phyloP scores from a whole-genome alignment of 768 basidiomycete species.

The Mycena rosella region DNA sequence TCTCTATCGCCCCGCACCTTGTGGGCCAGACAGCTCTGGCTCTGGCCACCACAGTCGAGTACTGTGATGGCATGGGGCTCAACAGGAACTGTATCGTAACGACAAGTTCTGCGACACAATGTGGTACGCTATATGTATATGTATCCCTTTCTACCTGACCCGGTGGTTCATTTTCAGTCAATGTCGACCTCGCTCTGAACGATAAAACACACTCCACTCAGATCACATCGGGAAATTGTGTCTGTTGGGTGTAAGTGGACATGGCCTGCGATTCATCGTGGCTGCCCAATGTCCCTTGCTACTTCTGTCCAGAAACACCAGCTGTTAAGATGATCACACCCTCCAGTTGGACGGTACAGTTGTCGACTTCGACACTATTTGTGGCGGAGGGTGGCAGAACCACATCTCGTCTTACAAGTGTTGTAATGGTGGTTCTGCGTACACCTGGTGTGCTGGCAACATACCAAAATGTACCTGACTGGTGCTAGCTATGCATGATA shows the following conservation, averaged over 20 bases:
- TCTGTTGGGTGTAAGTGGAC: slow-evolving; percentile 7
- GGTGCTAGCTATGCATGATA: no score
- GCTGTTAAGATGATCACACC: slow-evolving; percentile 1
- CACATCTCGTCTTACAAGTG: slow-evolving; percentile 20
- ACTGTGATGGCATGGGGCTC: no score
- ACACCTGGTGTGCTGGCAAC: slow-evolving; percentile 16
- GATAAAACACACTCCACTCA: slow-evolving; percentile 16
- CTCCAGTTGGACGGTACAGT: slow-evolving; percentile 1
- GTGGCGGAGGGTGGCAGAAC: slow-evolving; percentile 19
- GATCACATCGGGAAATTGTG: slow-evolving; percentile 2
- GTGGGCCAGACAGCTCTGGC: no score
- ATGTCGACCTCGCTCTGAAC: slow-evolving; percentile 12
- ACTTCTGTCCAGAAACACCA: neutral
- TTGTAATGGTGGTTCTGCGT: slow-evolving; percentile 4
- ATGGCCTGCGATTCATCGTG: no score
- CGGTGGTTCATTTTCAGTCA: no score
- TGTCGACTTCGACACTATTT: neutral
- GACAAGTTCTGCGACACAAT: no score
- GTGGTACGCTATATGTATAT: no score
- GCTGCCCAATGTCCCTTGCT: no score
- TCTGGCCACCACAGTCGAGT: no score
- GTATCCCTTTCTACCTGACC: no score
- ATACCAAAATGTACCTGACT: slow-evolving; percentile 11
- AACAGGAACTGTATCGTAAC: no score
- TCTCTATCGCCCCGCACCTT: no score